Evolutionary conservation across 108 stramenopile species (phyloP).

Genomic region (Cyclotella distinguenda): DNA sequence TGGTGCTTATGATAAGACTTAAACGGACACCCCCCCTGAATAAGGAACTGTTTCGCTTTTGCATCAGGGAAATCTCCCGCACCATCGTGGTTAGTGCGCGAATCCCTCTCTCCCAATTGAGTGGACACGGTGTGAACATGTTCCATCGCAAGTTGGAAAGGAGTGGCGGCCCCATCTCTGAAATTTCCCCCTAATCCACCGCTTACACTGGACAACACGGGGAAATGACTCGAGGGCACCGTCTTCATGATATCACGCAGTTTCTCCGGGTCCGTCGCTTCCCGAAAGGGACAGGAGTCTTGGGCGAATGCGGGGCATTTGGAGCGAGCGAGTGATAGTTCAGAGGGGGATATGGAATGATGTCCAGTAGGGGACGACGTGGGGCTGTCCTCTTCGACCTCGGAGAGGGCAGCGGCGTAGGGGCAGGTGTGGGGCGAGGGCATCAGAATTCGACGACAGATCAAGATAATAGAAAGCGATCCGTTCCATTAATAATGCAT

Average conservation of each 20-base stretch:
- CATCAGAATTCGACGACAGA: neutral
- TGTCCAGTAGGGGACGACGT: neutral
- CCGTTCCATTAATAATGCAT: too few relatives aligned
- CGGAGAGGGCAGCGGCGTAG: slow-evolving; percentile 45
- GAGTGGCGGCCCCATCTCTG: slow-evolving; percentile 1
- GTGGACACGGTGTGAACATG: slow-evolving; percentile 47
- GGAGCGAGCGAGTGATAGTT: slow-evolving; percentile 34
- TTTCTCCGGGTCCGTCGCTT: slow-evolving; percentile 44
- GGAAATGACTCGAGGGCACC: slow-evolving; percentile 60
- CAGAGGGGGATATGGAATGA: neutral
- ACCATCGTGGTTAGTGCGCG: neutral
- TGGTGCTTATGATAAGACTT: slow-evolving; percentile 30
- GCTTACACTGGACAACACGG: neutral
- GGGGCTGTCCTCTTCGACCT: slow-evolving; percentile 30
- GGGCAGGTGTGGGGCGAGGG: slow-evolving; percentile 22
- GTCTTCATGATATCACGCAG: slow-evolving; percentile 50
- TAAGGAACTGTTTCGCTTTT: slow-evolving; percentile 11
- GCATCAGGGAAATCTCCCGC: neutral
- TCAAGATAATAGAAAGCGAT: too few relatives aligned
- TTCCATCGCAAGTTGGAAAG: slow-evolving; percentile 38
- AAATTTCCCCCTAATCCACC: neutral
- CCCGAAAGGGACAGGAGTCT: slow-evolving; percentile 62
- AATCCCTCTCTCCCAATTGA: slow-evolving; percentile 23
- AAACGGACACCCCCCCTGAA: slow-evolving; percentile 54
- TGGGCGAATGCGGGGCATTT: slow-evolving; percentile 67